Base-by-base conservation (phyloP, 2,329 filamentous ascomycete genomes). In the Verticillium tricorpus region DNA sequence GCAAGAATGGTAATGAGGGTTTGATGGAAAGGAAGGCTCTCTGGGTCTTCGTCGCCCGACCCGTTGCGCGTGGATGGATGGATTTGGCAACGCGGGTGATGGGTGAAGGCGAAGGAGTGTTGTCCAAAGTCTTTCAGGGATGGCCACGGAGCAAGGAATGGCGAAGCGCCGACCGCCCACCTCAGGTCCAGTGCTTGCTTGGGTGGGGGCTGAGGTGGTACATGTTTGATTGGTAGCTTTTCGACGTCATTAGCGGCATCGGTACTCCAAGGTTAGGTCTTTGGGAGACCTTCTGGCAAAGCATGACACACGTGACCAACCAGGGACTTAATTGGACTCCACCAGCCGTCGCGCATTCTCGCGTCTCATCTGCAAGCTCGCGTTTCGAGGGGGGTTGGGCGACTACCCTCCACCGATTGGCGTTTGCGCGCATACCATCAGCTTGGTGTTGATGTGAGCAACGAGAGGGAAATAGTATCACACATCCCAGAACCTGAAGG, bases 101-200 rank as follows among this genome's bases (percentile, higher is more conserved):
- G 22, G 45, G 19, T 14, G 45, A 52, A 52, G 37, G 31, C 57
- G 34, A 58, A 58, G 57, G 31, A 45, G 57, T 58, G 57, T 58
- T 58, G 57, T 58, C 57, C 37, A 52, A 58, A 40, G 35, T 45
- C 57, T 58, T 58, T 58, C 57, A 58, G 57, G 57, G 57, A 58
- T 58, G 57, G 45, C 57, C 57, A 58, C 57, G 57, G 57, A 45
- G 35, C 57, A 52, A 52, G 57, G 57, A 58, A 58, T 58, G 57
- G 34, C 37, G 57, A 58, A 58, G 57, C 57, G 57, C 57, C 57
- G 57, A 52, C 45, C 45, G 12, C 45, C 45, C 45, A 52, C 45
- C 45, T 52, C 45, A 52, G 19, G 8, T 14, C 12, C 45, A 52
- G 45, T 52, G 45, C 39, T 52, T 52, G 45, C 39, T 52, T 22